Conservation (phyloP, 768 basidiomycete genomes). For the Agaricus sinodeliciosus region DNA sequence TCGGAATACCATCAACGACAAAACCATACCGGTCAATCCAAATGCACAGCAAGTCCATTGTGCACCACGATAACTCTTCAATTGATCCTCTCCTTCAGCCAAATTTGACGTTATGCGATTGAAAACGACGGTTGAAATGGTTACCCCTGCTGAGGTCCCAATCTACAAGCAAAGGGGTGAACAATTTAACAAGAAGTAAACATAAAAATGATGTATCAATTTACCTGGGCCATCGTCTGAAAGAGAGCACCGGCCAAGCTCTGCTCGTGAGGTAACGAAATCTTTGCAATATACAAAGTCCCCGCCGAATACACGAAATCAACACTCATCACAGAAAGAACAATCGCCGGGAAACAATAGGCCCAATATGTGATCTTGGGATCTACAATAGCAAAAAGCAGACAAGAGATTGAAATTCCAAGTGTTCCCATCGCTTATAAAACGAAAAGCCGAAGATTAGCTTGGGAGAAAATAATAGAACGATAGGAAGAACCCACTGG, state of each 20-base stretch:
- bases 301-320: slow-evolving; percentile 75
- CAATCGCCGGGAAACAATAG: slow-evolving; percentile 63
- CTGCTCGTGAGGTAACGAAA: slow-evolving; percentile 63
- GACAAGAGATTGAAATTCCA: slow-evolving; percentile 47
- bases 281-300: slow-evolving; percentile 67
- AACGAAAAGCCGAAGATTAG: neutral
- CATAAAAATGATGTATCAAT: neutral
- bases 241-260: slow-evolving; percentile 74
- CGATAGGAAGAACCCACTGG: slow-evolving; percentile 35
- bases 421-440: slow-evolving; percentile 38
- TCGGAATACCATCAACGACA: slow-evolving; percentile 19
- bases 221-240: slow-evolving; percentile 71
- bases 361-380: slow-evolving; percentile 63
- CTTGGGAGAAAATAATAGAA: neutral
- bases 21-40: slow-evolving; percentile 44
- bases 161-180: slow-evolving; percentile 30
- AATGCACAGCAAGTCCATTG: slow-evolving; percentile 64
- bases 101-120: slow-evolving; percentile 35
- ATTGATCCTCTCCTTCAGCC: slow-evolving; percentile 22
- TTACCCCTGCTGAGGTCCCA: slow-evolving; percentile 64
- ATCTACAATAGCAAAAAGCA: slow-evolving; percentile 65
- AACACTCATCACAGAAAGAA: slow-evolving; percentile 63
- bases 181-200: neutral
- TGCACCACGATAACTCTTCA: slow-evolving; percentile 52
- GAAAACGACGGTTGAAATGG: slow-evolving; percentile 70